These are phyloP conservation scores for Epichloe scottii DNA, from an alignment of 2,329 filamentous ascomycete genomes.

Conservation along the genomic window DNA sequence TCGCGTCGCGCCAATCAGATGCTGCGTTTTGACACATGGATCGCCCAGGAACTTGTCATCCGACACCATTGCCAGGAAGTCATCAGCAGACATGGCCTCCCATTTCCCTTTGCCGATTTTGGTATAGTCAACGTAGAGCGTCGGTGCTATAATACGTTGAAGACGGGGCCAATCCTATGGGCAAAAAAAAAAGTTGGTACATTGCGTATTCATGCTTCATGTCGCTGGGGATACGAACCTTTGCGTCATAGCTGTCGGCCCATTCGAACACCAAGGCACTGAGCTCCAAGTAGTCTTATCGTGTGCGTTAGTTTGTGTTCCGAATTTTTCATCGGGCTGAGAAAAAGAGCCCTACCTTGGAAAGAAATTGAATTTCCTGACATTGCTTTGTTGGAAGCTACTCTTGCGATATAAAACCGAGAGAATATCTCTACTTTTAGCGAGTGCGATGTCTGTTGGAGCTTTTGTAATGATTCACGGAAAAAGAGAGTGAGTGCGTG, in stretches of 20 bases:
- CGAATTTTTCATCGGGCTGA: accelerated
- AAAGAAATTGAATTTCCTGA: too few species aligned
- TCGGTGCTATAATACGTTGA: slow-evolving; percentile 36
- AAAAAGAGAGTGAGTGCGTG: too few species aligned
- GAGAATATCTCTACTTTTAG: too few species aligned
- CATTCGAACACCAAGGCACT: slow-evolving; percentile 33
- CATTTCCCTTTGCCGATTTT: slow-evolving; percentile 38
- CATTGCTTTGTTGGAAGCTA: too few species aligned
- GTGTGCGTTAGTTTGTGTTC: too few species aligned
- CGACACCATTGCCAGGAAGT: slow-evolving; percentile 40
- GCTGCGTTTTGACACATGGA: slow-evolving; percentile 40
- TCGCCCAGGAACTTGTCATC: slow-evolving; percentile 40
- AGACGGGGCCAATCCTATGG: slow-evolving; percentile 40
- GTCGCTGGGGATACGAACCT: slow-evolving; percentile 20
- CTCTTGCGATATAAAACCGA: too few species aligned
- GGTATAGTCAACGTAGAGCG: slow-evolving; percentile 22
- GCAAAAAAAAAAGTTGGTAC: too few species aligned
- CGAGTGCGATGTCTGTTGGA: too few species aligned
- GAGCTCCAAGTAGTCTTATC: too few species aligned
- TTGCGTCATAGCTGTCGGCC: slow-evolving; percentile 53
- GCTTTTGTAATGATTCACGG: too few species aligned
- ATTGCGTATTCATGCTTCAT: too few species aligned
- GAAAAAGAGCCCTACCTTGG: too few species aligned
- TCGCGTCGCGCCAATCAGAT: slow-evolving; percentile 39
- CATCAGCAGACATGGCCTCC: slow-evolving; percentile 41